Evolutionary conservation across 2,329 filamentous ascomycete species (phyloP).

Genomic region (Talaromyces sp.): DNA sequence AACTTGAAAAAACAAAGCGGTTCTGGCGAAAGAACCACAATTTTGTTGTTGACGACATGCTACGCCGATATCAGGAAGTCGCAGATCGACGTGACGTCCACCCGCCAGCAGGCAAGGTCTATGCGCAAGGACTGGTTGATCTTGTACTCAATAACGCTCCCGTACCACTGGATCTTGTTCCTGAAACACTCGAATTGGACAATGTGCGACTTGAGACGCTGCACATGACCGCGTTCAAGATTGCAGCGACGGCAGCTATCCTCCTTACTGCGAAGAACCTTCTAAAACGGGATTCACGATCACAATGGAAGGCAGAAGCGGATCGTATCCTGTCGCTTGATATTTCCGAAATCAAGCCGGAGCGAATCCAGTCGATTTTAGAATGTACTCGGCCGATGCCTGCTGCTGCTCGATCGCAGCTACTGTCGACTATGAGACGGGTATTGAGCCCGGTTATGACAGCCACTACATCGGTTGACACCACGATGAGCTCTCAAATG

Average conservation of each 20-base stretch:
- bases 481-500: slow-evolving; percentile 21
- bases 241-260: slow-evolving; percentile 60
- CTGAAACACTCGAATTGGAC: slow-evolving; percentile 61
- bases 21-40: slow-evolving; percentile 51
- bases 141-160: slow-evolving; percentile 54
- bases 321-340: slow-evolving; percentile 55
- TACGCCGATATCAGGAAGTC: slow-evolving; percentile 44
- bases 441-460: slow-evolving; percentile 55
- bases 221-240: slow-evolving; percentile 54
- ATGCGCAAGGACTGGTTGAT: slow-evolving; percentile 59
- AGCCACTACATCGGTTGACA: slow-evolving; percentile 32
- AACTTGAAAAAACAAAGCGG: slow-evolving; percentile 51
- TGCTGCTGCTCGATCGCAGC: slow-evolving; percentile 41
- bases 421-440: slow-evolving; percentile 48
- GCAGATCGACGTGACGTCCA: slow-evolving; percentile 31
- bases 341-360: slow-evolving; percentile 40
- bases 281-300: slow-evolving; percentile 61
- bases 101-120: slow-evolving; percentile 45
- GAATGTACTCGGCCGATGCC: slow-evolving; percentile 51
- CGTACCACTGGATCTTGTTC: slow-evolving; percentile 52
- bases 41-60: slow-evolving; percentile 48
- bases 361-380: slow-evolving; percentile 45
- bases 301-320: slow-evolving; percentile 62
- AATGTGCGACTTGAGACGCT: slow-evolving; percentile 51
- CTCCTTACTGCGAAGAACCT: slow-evolving; percentile 64